Base-by-base conservation (phyloP, 208 protist species). In the Trypanosoma vivax region DNA sequence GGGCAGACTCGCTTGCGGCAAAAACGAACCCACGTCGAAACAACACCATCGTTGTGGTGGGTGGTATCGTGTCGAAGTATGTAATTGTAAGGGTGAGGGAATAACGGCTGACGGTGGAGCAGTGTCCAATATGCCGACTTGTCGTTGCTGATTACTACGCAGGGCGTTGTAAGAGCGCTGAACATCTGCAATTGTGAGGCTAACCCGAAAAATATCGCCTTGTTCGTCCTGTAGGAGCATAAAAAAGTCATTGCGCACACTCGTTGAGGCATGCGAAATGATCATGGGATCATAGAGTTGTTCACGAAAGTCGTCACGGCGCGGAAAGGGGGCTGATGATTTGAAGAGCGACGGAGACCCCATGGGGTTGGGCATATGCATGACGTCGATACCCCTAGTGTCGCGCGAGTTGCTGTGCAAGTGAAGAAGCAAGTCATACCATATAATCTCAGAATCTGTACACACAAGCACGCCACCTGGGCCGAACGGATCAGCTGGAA, bases 11-110 rank as follows among this genome's bases (percentile, higher is more conserved):
- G 31, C 84, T 70, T 11, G 96, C 97, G 5, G 85, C 65, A 58
- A 99, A 99, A 1, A 99, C 65, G 69, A 96, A 98, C 2, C 97
- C 98, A 14, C 58, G 80, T 38, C 85, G 83, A 19, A 99, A 84
- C 9, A 99, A 76, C 38, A 60, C 80, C 45, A 99, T 70, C 7
- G 73, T 55, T 14, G 60, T 87, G 3, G 94, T 74, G 0, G 90
- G 60, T 10, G 97, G 87, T 5, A 99, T 71, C 0, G 97, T 99
- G 53, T 99, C 98, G 65, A 99, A 99, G 76, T 99, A 99, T 25
- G 80, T 67, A 98, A 65, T 11, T 65, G 64, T 42, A 76, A 88
- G n/a, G 70, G 63, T n/a, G n/a, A n/a, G n/a, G n/a, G n/a, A 10
- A 62, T 40, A 27, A 65, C 40, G 7, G 50, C 25, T 5, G 29